These are phyloP conservation scores for Gonium pectorale DNA, from an alignment of 139 green algal genomes.

Conservation along the genomic window DNA sequence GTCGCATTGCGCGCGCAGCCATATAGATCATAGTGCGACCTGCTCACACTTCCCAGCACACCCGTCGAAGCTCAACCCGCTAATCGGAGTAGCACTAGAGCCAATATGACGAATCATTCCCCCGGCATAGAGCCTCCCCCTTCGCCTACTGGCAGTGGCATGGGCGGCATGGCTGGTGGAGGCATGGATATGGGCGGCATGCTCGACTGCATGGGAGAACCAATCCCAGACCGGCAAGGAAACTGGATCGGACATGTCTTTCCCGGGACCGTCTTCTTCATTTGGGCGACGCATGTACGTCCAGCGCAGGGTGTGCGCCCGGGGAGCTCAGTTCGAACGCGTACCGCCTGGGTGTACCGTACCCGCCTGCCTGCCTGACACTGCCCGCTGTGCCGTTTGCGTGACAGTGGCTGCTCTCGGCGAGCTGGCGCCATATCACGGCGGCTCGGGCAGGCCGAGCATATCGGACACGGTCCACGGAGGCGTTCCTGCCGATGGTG, in stretches of 20 bases:
- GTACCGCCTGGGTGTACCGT: too few species aligned
- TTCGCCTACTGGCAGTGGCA: too few species aligned
- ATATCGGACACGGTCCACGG: not conserved
- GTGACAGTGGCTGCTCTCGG: constrained; percentile 31
- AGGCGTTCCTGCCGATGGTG: constrained; percentile 34
- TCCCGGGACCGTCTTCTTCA: constrained; percentile 13
- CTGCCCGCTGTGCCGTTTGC: too few species aligned
- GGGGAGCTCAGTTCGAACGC: not conserved
- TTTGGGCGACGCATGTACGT: constrained; percentile 31
- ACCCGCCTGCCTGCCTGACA: too few species aligned
- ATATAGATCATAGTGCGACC: too few species aligned
- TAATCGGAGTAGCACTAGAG: too few species aligned
- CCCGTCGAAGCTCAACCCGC: too few species aligned
- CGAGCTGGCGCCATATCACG: constrained; percentile 9
- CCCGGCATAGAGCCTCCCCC: too few species aligned
- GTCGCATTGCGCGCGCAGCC: too few species aligned
- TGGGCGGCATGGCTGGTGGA: not conserved
- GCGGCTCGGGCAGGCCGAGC: not conserved
- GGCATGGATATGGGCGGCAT: constrained; percentile 8
- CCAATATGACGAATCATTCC: too few species aligned
- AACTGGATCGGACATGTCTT: constrained; percentile 36
- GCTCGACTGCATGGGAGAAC: not conserved
- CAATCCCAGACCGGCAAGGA: constrained; percentile 12
- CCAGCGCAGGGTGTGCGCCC: too few species aligned
- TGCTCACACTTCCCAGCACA: too few species aligned